These are phyloP conservation scores for Plantago elongata DNA, from an alignment of 257 asterid species.

Conservation along the genomic window DNA sequence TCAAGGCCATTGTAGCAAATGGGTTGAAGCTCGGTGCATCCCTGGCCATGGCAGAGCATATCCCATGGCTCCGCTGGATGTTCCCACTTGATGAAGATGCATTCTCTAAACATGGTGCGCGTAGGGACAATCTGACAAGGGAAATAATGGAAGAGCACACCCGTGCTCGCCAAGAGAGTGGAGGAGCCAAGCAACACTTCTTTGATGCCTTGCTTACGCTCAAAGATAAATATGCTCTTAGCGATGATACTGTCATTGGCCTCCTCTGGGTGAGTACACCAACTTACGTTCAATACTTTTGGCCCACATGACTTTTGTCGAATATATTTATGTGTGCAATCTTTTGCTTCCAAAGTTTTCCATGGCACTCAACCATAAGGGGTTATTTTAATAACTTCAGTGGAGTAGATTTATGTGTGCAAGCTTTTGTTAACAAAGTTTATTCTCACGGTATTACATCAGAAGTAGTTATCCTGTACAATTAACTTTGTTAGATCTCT, in stretches of 20 bases:
- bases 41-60: slow-evolving; percentile 65
- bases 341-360: too few relatives aligned
- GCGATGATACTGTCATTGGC: slow-evolving; percentile 75
- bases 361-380: too few relatives aligned
- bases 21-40: slow-evolving; percentile 67
- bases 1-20: slow-evolving; percentile 59
- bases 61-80: slow-evolving; percentile 81
- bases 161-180: slow-evolving; percentile 46
- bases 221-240: slow-evolving; percentile 58
- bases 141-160: slow-evolving; percentile 74
- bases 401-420: too few relatives aligned
- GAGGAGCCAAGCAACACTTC: slow-evolving; percentile 59
- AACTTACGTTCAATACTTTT: background rate
- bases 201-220: slow-evolving; percentile 58
- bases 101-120: slow-evolving; percentile 50
- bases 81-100: slow-evolving; percentile 63
- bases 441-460: too few relatives aligned
- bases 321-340: too few relatives aligned
- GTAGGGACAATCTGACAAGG: slow-evolving; percentile 54
- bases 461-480: too few relatives aligned
- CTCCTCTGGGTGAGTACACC: slow-evolving; percentile 60
- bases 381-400: too few relatives aligned
- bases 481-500: too few relatives aligned
- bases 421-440: too few relatives aligned
- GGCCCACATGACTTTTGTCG: background rate